Conservation (phyloP, 306 rosid genomes). For the Inga oerstediana region DNA sequence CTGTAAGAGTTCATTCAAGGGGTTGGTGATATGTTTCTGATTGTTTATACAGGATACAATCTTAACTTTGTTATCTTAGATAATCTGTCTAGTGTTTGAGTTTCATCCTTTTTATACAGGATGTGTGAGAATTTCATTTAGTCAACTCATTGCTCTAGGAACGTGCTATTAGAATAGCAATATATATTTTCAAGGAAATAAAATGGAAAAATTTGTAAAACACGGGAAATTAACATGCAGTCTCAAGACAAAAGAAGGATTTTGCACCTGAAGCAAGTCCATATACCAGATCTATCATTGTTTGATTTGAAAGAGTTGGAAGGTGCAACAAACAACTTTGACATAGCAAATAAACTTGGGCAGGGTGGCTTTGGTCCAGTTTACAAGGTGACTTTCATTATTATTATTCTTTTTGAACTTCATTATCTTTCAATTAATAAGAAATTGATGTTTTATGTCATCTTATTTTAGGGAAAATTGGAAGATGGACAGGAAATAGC, state of each 20-base stretch:
- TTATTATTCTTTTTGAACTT: neutral
- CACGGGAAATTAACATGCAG: neutral
- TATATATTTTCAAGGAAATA: neutral
- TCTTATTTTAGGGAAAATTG: conserved; percentile 18
- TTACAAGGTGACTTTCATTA: neutral
- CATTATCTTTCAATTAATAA: neutral
- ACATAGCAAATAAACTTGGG: neutral
- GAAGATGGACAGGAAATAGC: conserved; percentile 23
- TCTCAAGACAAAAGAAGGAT: neutral
- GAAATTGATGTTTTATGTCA: neutral
- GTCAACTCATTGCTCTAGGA: neutral
- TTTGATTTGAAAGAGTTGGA: neutral
- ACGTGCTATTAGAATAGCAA: neutral
- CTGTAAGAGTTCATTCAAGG: neutral
- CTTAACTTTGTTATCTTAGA: neutral
- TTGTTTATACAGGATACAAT: neutral
- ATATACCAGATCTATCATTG: neutral
- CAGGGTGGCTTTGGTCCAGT: neutral
- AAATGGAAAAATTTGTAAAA: neutral
- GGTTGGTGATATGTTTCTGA: neutral
- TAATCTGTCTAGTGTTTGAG: too few relatives aligned
- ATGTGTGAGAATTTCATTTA: neutral
- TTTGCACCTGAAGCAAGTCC: neutral
- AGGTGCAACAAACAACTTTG: conserved; percentile 39
- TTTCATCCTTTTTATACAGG: too few relatives aligned